Conservation (phyloP, 352 stramenopile species). For the Albugo candida region DNA sequence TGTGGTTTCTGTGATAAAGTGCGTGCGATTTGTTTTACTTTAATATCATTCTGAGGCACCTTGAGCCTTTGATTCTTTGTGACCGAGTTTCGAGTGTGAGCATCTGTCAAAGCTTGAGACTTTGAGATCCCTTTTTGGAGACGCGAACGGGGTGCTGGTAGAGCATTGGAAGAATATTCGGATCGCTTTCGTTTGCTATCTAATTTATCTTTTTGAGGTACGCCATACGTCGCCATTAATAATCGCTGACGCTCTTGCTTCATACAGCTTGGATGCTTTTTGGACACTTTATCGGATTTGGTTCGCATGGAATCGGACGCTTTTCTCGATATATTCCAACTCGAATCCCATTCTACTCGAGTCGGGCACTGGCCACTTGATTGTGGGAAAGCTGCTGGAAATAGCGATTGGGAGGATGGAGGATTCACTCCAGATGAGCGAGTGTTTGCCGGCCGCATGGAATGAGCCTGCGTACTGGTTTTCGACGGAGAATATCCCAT, state of each 20-base stretch:
- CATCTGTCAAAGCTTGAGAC: no score
- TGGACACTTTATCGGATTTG: neutral
- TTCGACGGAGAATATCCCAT: no score
- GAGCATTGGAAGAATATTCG: neutral
- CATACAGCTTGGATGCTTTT: slow-evolving; percentile 14
- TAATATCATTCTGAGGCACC: neutral
- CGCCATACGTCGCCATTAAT: slow-evolving; percentile 44
- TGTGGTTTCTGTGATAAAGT: neutral
- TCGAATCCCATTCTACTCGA: no score
- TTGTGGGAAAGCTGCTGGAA: no score
- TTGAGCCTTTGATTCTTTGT: neutral
- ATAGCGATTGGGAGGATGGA: no score
- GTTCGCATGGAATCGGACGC: no score
- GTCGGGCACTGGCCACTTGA: no score
- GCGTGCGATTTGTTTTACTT: neutral
- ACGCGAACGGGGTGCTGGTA: neutral
- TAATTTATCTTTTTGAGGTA: slow-evolving; percentile 5
- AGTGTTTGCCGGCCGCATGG: no score
- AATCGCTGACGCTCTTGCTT: slow-evolving; percentile 33
- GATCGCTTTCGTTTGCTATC: slow-evolving; percentile 9
- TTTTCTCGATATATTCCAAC: no score
- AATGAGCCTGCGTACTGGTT: no score
- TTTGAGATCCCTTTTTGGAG: neutral
- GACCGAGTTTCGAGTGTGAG: neutral
- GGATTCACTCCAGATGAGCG: no score